These are phyloP conservation scores for Phytophthora syringae DNA, from an alignment of 352 stramenopile species.

Conservation along the genomic window DNA sequence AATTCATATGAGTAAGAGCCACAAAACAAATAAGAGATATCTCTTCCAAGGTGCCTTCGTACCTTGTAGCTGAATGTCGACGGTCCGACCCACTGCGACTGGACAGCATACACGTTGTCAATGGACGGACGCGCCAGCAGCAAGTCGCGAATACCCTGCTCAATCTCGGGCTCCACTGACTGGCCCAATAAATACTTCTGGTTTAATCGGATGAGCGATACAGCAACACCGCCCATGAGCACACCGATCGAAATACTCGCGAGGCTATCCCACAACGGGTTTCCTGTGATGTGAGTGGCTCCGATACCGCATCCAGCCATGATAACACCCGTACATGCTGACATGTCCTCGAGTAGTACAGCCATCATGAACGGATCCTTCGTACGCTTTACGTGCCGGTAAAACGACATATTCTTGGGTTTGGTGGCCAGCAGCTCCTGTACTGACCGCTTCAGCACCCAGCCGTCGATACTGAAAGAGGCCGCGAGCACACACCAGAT, in stretches of 20 bases:
- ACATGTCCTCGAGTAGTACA: slow-evolving; percentile 97
- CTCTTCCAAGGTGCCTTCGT: background rate
- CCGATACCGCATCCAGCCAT: slow-evolving; percentile 95
- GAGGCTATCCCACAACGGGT: slow-evolving; percentile 95
- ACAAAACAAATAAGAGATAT: background rate
- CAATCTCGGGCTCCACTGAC: slow-evolving; percentile 94
- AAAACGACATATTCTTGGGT: slow-evolving; percentile 70
- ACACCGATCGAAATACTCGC: slow-evolving; percentile 95
- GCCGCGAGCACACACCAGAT: slow-evolving; percentile 96
- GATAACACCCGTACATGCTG: slow-evolving; percentile 96
- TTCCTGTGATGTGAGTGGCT: slow-evolving; percentile 91
- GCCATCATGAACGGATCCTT: slow-evolving; percentile 98
- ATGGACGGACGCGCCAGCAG: slow-evolving; percentile 90
- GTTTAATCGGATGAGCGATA: slow-evolving; percentile 95
- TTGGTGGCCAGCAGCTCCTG: slow-evolving; percentile 84
- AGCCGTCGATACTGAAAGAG: slow-evolving; percentile 96
- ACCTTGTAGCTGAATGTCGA: slow-evolving; percentile 99
- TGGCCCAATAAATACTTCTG: slow-evolving; percentile 97
- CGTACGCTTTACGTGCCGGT: slow-evolving; percentile 69
- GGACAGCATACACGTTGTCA: slow-evolving; percentile 95
- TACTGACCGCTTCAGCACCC: slow-evolving; percentile 94
- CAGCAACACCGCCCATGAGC: slow-evolving; percentile 93
- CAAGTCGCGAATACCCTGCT: slow-evolving; percentile 79
- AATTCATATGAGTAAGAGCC: slow-evolving; percentile 7
- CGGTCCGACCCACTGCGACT: slow-evolving; percentile 97